These are phyloP conservation scores for Picea sitchensis DNA, from an alignment of 75 land plant genomes.

Conservation along the genomic window DNA sequence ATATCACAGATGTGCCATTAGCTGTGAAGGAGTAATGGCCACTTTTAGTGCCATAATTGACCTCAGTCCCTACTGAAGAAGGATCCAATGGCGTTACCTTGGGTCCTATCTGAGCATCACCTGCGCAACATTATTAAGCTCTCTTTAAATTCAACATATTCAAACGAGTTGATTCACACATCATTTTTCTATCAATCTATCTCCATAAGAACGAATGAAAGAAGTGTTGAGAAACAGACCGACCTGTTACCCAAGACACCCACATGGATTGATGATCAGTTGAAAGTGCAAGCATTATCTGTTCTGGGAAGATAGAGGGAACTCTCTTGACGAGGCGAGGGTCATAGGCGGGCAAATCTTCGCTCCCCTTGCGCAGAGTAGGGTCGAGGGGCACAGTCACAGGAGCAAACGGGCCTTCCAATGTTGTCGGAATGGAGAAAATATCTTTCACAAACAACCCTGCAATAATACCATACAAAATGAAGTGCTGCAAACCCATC, in stretches of 20 bases:
- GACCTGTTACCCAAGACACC: slow-evolving; percentile 86
- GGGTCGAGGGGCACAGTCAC: slow-evolving; percentile 16
- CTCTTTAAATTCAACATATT: no score
- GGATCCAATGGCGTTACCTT: slow-evolving; percentile 30
- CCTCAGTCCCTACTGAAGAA: slow-evolving; percentile 17
- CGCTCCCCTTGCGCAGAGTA: slow-evolving; percentile 13
- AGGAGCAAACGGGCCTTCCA: slow-evolving; percentile 30
- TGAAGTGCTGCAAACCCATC: no score
- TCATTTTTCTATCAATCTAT: no score
- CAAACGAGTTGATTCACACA: neutral
- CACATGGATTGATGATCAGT: slow-evolving; percentile 61
- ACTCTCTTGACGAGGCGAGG: no score
- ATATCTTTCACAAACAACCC: no score
- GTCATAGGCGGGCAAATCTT: slow-evolving; percentile 21
- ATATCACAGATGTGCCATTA: slow-evolving; percentile 18
- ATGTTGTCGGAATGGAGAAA: slow-evolving; percentile 18
- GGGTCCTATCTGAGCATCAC: slow-evolving; percentile 20
- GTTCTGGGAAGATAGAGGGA: slow-evolving; percentile 27
- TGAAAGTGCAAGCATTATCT: slow-evolving; percentile 31
- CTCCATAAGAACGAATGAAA: no score
- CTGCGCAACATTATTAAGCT: slow-evolving; percentile 1
- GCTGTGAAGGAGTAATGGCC: neutral
- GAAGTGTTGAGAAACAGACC: no score
- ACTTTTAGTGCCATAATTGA: slow-evolving; percentile 11
- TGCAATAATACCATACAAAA: no score